Conservation (phyloP, 2,329 filamentous ascomycete species). For the Fusarium piperis region DNA sequence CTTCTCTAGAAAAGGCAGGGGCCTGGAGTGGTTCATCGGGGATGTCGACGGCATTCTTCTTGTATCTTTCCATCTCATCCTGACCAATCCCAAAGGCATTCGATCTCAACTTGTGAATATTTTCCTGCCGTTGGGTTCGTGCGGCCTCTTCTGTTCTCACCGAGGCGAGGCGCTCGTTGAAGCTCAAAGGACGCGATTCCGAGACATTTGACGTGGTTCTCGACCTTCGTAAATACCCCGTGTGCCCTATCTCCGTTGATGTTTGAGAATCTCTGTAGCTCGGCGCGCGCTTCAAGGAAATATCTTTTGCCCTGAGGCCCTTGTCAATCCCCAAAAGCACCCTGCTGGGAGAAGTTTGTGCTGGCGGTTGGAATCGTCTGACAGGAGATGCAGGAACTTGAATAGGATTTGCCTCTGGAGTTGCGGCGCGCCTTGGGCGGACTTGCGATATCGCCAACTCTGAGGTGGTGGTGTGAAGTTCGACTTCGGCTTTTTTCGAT, state of each 20-base stretch:
- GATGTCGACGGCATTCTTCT: slow-evolving; percentile 65
- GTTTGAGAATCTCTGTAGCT: slow-evolving; percentile 50
- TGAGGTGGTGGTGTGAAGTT: slow-evolving; percentile 29
- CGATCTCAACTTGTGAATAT: slow-evolving; percentile 63
- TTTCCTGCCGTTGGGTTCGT: slow-evolving; percentile 60
- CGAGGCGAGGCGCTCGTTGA: slow-evolving; percentile 86
- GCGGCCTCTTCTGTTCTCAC: slow-evolving; percentile 66
- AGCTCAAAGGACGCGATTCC: slow-evolving; percentile 63
- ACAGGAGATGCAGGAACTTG: slow-evolving; percentile 83
- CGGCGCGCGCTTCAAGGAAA: slow-evolving; percentile 82
- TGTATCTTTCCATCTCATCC: slow-evolving; percentile 69
- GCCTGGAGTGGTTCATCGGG: slow-evolving; percentile 58
- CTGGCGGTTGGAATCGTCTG: slow-evolving; percentile 61
- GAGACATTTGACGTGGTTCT: slow-evolving; percentile 49
- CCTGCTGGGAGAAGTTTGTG: slow-evolving; percentile 79
- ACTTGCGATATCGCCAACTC: slow-evolving; percentile 38
- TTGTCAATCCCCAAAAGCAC: slow-evolving; percentile 90
- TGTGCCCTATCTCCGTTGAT: slow-evolving; percentile 26
- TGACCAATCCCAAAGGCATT: slow-evolving; percentile 66
- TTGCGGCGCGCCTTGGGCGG: slow-evolving; percentile 40
- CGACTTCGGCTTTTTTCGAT: slow-evolving; percentile 33
- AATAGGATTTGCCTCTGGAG: slow-evolving; percentile 55
- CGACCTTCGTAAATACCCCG: slow-evolving; percentile 56
- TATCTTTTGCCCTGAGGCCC: slow-evolving; percentile 79
- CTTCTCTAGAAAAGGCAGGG: slow-evolving; percentile 70